Percentiles rank a stretch among this genome's conserved stretches.
phyloP scores from a whole-genome alignment of 768 basidiomycete genomes.

The Pleurotus platypus region DNA sequence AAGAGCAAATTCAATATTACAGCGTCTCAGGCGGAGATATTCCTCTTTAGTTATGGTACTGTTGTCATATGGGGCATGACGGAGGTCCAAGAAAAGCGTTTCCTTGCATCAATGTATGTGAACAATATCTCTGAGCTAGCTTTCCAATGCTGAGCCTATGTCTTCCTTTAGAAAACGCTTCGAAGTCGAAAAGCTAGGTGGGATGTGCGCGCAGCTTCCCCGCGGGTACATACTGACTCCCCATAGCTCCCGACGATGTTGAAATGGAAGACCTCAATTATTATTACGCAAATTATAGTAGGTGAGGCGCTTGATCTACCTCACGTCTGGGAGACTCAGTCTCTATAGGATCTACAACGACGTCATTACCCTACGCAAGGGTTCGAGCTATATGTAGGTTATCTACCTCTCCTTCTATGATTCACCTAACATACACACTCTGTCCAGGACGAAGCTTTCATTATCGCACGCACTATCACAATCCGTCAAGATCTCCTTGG shows the following conservation, averaged over 20 bases:
- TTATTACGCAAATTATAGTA: slow-evolving; percentile 95
- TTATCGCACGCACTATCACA: slow-evolving; percentile 93
- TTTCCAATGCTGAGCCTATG: background rate
- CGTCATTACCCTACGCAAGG: slow-evolving; percentile 91
- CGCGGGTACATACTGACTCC: slow-evolving; percentile 4
- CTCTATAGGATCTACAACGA: slow-evolving; percentile 85
- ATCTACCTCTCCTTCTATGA: slow-evolving; percentile 10
- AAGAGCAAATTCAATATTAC: slow-evolving; percentile 66
- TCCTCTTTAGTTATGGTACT: slow-evolving; percentile 91
- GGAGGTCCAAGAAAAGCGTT: slow-evolving; percentile 86
- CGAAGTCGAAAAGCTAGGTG: slow-evolving; percentile 84
- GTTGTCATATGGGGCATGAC: slow-evolving; percentile 99
- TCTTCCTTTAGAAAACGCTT: slow-evolving; percentile 73
- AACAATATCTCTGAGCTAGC: background rate
- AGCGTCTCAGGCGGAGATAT: slow-evolving; percentile 79
- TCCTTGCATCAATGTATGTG: slow-evolving; percentile 85
- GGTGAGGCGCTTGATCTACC: slow-evolving; percentile 41
- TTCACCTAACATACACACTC: background rate
- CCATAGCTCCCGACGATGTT: slow-evolving; percentile 74
- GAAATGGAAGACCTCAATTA: slow-evolving; percentile 98
- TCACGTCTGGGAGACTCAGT: background rate
- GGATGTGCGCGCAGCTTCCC: slow-evolving; percentile 14
- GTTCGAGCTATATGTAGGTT: slow-evolving; percentile 90
- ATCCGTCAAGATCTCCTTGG: slow-evolving; percentile 95
- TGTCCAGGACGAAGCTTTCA: slow-evolving; percentile 86